A percentile compares a stretch with the other conserved stretches of the same genome.
phyloP scores from a whole-genome alignment of 148 eudicot genomes.

The Heliamphora exappendiculata region DNA sequence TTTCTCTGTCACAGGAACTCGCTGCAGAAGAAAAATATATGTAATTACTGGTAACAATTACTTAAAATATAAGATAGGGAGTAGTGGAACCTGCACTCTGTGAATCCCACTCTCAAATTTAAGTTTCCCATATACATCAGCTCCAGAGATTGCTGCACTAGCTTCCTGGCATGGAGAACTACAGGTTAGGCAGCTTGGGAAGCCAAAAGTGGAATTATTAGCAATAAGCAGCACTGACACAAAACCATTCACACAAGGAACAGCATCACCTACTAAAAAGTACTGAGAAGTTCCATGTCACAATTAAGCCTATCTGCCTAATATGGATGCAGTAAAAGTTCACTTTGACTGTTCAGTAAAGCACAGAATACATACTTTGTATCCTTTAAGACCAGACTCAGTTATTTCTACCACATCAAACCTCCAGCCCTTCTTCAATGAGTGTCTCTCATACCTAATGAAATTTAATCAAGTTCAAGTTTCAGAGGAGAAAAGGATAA shows the following conservation, averaged over 20 bases:
- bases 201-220: neutral
- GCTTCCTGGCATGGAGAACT: constrained; percentile 59
- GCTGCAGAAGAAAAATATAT: constrained; percentile 38
- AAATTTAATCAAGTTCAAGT: constrained; percentile 9
- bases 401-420: constrained; percentile 71
- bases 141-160: constrained; percentile 78
- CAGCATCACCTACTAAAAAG: neutral
- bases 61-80: constrained; percentile 6
- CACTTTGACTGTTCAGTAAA: neutral
- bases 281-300: neutral
- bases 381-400: constrained; percentile 76
- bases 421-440: constrained; percentile 81
- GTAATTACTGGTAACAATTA: neutral
- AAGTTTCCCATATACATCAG: constrained; percentile 74
- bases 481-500: neutral
- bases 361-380: constrained; percentile 46
- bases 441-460: constrained; percentile 79
- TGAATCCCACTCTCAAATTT: constrained; percentile 97
- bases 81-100: constrained; percentile 76
- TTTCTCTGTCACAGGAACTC: constrained; percentile 93
- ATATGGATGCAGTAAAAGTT: constrained; percentile 1
- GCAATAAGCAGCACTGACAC: neutral
- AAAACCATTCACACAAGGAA: neutral
- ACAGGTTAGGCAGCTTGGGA: neutral
- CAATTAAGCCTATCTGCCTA: neutral